Conservation (phyloP, 1,284 basidiomycete genomes). For the Apiotrichum laibachii region DNA sequence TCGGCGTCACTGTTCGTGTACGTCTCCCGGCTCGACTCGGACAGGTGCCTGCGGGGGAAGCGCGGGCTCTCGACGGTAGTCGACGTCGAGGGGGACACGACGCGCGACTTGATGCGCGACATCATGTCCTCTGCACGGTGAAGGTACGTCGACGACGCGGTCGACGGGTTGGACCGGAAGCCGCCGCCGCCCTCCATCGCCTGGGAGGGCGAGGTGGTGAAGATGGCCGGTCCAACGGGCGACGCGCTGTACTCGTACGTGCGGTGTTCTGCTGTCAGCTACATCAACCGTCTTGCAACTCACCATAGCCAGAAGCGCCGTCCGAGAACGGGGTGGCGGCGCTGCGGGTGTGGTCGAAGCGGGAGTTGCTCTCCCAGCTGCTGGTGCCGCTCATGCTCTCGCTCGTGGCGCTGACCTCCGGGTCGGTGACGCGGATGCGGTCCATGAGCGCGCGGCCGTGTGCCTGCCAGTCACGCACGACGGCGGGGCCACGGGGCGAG, state of each 20-base stretch:
- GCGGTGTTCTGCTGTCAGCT: conserved; percentile 21
- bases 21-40: conserved; percentile 44
- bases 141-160: conserved; percentile 58
- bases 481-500: conserved; percentile 5
- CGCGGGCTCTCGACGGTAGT: conserved; percentile 20
- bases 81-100: conserved; percentile 40
- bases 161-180: conserved; percentile 43
- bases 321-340: neutral
- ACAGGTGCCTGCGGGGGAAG: conserved; percentile 26
- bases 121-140: conserved; percentile 72
- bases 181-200: neutral
- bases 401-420: conserved; percentile 34
- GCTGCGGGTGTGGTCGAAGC: neutral
- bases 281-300: neutral
- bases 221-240: conserved; percentile 4
- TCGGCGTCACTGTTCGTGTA: neutral
- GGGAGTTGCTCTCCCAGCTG: conserved; percentile 8
- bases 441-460: conserved; percentile 45
- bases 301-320: conserved; percentile 7
- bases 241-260: conserved; percentile 29
- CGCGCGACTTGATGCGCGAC: conserved; percentile 67
- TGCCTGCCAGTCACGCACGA: conserved; percentile 37
- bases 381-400: conserved; percentile 28
- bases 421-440: conserved; percentile 38
- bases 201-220: conserved; percentile 4